Evolutionary conservation across 306 rosid species (phyloP).

Genomic region (Boehmeria nivea): DNA sequence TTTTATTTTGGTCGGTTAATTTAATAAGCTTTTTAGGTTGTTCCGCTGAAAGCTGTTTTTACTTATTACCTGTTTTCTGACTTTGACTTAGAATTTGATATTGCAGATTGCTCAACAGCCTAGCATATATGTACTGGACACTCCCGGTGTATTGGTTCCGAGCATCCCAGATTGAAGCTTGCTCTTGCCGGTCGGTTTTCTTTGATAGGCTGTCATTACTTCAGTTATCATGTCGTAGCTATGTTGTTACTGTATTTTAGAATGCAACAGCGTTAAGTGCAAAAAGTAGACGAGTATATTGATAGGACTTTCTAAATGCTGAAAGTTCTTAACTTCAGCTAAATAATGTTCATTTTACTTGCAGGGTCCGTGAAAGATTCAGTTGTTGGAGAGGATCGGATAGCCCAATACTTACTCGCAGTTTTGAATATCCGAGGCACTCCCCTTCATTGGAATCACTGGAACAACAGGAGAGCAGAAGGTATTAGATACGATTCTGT

Average conservation of each 20-base stretch:
- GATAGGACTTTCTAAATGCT: no score
- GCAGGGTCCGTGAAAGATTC: conserved; percentile 95
- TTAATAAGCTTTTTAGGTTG: no score
- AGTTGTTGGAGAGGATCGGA: conserved; percentile 87
- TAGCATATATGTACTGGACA: conserved; percentile 85
- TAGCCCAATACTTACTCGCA: conserved; percentile 79
- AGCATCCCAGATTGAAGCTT: conserved; percentile 77
- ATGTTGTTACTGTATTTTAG: neutral
- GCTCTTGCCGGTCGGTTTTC: conserved; percentile 98
- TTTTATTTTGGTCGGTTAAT: no score
- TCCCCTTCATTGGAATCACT: conserved; percentile 74
- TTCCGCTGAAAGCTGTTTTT: no score
- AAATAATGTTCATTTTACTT: conserved; percentile 1
- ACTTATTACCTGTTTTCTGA: neutral
- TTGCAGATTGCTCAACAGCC: conserved; percentile 87
- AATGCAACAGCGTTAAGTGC: neutral
- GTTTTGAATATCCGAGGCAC: conserved; percentile 70
- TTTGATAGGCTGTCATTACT: neutral
- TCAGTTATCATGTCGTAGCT: neutral
- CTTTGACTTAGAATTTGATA: conserved; percentile 7
- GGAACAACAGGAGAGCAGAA: conserved; percentile 54
- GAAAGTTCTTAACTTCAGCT: neutral
- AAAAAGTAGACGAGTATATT: no score
- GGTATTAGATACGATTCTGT: conserved; percentile 40
- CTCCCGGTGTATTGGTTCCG: conserved; percentile 95